Evolutionary conservation across 2,329 filamentous ascomycete genomes (phyloP), one percentile per base, ranked within the genome.

Genomic region (Scedosporium minutisporum): DNA sequence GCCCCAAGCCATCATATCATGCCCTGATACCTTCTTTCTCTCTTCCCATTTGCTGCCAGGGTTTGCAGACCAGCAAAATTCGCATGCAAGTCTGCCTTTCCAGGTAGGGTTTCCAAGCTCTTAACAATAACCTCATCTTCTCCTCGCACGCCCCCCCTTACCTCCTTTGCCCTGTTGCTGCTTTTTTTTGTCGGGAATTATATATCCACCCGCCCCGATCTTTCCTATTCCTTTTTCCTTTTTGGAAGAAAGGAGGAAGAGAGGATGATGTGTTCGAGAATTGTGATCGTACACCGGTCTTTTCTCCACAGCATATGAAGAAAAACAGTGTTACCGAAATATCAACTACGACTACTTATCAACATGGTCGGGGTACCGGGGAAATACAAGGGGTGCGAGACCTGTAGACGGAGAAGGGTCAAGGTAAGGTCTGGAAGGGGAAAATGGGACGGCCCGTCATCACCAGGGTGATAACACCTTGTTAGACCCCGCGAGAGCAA

Each of bases 321-420:
- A 46, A 27, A 55, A 23, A 55, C 51, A 38, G 33, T 27, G 18
- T 10, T 21, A 48, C 44, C 44, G 44, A 41, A 21, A 42, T 23
- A 46, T 48, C 38, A 41, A 51, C 33, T 38, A 38, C 33, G 33
- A 14, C 33, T 38, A 65, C 64, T 63, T 65, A 62, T 66, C 64
- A 53, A n/a, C 21, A 85, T 86, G 83, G 83, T 86, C 66, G 84
- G 84, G 61, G 83, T 87, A 63, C 79, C 83, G 44, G 84, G 84
- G 60, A 86, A 86, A 71, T 87, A 82, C 70, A 86, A 86, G 71
- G 84, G 83, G 44, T 87, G 84, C 72, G 83, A 85, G 71, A 86
- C 84, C 27, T 87, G 84, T 69, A 76, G 84, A 58, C 74, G 77
- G 29, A 75, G 84, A 60, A 78, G 85, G 70, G 84, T 86, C 65